Conservation (phyloP, 148 eudicot species). For the Chenopodium quinoa region DNA sequence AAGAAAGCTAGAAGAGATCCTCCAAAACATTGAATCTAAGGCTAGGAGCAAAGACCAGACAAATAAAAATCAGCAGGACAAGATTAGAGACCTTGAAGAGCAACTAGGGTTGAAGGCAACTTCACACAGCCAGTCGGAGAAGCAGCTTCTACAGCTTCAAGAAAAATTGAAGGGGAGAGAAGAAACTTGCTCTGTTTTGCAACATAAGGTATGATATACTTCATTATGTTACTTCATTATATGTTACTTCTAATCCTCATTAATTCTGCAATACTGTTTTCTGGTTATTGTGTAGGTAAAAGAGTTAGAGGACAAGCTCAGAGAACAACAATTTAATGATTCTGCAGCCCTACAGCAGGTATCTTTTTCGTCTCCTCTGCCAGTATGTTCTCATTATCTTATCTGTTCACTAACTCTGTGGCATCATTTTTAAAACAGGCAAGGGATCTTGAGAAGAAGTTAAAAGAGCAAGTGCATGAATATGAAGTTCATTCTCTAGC, state of each 20-base stretch:
- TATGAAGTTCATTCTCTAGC: slow-evolving; percentile 42
- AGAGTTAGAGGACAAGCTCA: slow-evolving; percentile 71
- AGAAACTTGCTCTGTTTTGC: slow-evolving; percentile 57
- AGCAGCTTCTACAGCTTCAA: slow-evolving; percentile 56
- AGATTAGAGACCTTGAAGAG: slow-evolving; percentile 72
- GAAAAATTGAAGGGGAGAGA: slow-evolving; percentile 69
- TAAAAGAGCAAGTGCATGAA: slow-evolving; percentile 62
- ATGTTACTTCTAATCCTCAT: not conserved
- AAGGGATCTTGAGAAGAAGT: slow-evolving; percentile 64
- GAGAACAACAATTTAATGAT: slow-evolving; percentile 50
- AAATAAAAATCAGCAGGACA: slow-evolving; percentile 72
- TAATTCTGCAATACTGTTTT: not conserved
- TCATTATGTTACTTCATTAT: not conserved
- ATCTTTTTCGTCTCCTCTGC: not conserved
- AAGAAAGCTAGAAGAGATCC: slow-evolving; percentile 75
- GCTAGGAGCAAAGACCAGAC: slow-evolving; percentile 77
- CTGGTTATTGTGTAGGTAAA: slow-evolving; percentile 49
- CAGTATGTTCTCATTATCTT: not conserved
- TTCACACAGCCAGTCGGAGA: slow-evolving; percentile 55
- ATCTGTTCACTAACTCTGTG: not conserved
- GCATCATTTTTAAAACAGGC: slow-evolving; percentile 39
- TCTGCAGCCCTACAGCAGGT: slow-evolving; percentile 54
- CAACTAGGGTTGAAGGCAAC: slow-evolving; percentile 58
- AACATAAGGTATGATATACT: slow-evolving; percentile 47
- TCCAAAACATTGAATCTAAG: slow-evolving; percentile 69